Evolutionary conservation across 768 basidiomycete species (phyloP).

Genomic region (Serendipita sp.): DNA sequence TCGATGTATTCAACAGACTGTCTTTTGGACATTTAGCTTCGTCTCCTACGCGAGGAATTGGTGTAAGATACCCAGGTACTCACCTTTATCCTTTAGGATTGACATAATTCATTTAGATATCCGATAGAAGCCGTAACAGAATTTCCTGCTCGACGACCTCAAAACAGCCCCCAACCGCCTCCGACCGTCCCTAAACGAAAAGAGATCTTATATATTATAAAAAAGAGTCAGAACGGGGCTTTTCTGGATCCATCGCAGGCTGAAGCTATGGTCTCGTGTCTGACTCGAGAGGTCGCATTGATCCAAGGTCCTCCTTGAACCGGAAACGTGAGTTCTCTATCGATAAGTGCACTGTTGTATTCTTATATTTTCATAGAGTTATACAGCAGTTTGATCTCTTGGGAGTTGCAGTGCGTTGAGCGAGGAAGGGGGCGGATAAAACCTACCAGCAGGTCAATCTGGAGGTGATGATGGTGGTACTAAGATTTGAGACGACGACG

Average conservation of each 20-base stretch:
- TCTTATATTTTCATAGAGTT: conserved; percentile 27
- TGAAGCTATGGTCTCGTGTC: conserved; percentile 44
- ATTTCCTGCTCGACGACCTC: not conserved
- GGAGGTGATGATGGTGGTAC: too few relatives aligned
- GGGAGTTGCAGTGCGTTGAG: conserved; percentile 24
- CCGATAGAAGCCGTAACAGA: not conserved
- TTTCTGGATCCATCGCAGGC: conserved; percentile 55
- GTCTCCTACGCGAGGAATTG: too few relatives aligned
- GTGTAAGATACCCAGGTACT: conserved; percentile 52
- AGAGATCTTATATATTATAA: conserved; percentile 18
- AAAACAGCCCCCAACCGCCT: too few relatives aligned
- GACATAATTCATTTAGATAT: conserved; percentile 26
- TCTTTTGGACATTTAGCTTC: not conserved
- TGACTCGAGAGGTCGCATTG: conserved; percentile 43
- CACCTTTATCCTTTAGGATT: conserved; percentile 58
- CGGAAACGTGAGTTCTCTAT: conserved; percentile 36
- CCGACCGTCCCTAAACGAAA: not conserved
- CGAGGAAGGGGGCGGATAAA: too few relatives aligned
- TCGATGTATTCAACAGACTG: conserved; percentile 43
- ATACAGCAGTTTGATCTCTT: conserved; percentile 50
- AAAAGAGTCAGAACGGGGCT: conserved; percentile 19
- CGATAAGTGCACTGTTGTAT: not conserved
- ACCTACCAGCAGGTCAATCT: too few relatives aligned
- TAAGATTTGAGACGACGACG: too few relatives aligned
- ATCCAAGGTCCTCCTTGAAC: conserved; percentile 75